phyloP scores from a whole-genome alignment of 805 yeast genomes.

The Candida incommunis region DNA sequence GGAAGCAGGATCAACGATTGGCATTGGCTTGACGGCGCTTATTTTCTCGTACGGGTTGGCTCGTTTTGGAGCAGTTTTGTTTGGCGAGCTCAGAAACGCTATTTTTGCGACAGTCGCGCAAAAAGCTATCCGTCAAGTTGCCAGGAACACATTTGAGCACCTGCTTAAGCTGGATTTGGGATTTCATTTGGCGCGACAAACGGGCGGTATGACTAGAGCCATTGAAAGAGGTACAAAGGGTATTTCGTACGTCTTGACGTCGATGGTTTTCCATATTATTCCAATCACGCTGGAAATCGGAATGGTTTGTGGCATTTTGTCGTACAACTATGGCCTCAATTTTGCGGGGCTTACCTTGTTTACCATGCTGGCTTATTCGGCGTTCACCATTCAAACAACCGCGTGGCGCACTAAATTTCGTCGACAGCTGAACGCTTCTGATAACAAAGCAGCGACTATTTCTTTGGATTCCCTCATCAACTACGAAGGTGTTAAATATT shows the following conservation, averaged over 20 bases:
- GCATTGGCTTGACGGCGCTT: slow-evolving; percentile 31
- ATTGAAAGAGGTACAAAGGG: slow-evolving; percentile 98
- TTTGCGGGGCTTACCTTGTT: slow-evolving; percentile 80
- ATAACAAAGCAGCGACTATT: slow-evolving; percentile 87
- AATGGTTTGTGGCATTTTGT: slow-evolving; percentile 84
- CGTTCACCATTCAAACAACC: slow-evolving; percentile 82
- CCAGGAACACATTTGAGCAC: slow-evolving; percentile 75
- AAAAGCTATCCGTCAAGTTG: slow-evolving; percentile 81
- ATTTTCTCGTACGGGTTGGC: slow-evolving; percentile 88
- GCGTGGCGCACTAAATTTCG: slow-evolving; percentile 94
- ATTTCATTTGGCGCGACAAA: slow-evolving; percentile 82
- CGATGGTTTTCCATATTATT: slow-evolving; percentile 94
- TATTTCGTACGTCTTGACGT: slow-evolving; percentile 79
- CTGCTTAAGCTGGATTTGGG: slow-evolving; percentile 71
- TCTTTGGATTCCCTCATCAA: slow-evolving; percentile 90
- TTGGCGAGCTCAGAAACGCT: slow-evolving; percentile 92
- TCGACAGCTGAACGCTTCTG: slow-evolving; percentile 81
- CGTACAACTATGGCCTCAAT: slow-evolving; percentile 78
- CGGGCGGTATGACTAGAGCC: slow-evolving; percentile 93
- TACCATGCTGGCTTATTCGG: slow-evolving; percentile 81
- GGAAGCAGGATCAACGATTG: slow-evolving; percentile 50
- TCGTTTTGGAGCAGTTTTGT: slow-evolving; percentile 82
- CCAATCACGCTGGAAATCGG: slow-evolving; percentile 88
- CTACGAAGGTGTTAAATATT: slow-evolving; percentile 87
- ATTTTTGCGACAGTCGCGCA: slow-evolving; percentile 93